Conservation (phyloP, 352 stramenopile genomes). For the Globisporangium paddicum region DNA sequence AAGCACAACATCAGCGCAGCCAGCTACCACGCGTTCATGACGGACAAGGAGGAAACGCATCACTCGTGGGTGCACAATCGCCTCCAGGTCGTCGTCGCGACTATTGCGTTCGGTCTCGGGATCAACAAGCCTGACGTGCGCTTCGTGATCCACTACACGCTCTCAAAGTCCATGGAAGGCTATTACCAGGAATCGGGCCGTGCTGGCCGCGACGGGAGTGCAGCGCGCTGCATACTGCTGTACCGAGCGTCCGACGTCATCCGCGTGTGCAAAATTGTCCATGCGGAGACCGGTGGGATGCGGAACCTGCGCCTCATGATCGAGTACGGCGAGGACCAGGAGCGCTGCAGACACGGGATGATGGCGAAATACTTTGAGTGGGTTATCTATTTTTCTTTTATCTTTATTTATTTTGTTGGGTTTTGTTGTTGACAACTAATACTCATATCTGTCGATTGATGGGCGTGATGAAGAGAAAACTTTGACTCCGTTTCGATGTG, state of each 20-base stretch:
- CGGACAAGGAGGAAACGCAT: slow-evolving; percentile 66
- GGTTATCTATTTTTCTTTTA: slow-evolving; percentile 1
- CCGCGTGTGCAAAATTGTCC: slow-evolving; percentile 63
- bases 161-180: slow-evolving; percentile 91
- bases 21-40: slow-evolving; percentile 88
- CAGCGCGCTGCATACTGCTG: slow-evolving; percentile 84
- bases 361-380: slow-evolving; percentile 61
- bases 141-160: slow-evolving; percentile 89
- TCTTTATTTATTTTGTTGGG: not conserved
- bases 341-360: slow-evolving; percentile 32
- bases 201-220: slow-evolving; percentile 91
- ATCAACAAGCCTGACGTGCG: slow-evolving; percentile 94
- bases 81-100: slow-evolving; percentile 89
- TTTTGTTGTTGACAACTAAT: not conserved
- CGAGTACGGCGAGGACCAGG: slow-evolving; percentile 44
- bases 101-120: slow-evolving; percentile 92
- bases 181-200: slow-evolving; percentile 98
- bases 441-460: not conserved
- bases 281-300: slow-evolving; percentile 56
- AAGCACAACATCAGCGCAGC: slow-evolving; percentile 67
- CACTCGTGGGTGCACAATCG: slow-evolving; percentile 45
- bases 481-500: slow-evolving; percentile 38
- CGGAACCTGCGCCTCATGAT: slow-evolving; percentile 63
- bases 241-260: slow-evolving; percentile 77
- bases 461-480: slow-evolving; percentile 23